Evolutionary conservation across 129 eudicot genomes (phyloP), one percentile per base, ranked within the genome.

Genomic region (Flaveria brownii): DNA sequence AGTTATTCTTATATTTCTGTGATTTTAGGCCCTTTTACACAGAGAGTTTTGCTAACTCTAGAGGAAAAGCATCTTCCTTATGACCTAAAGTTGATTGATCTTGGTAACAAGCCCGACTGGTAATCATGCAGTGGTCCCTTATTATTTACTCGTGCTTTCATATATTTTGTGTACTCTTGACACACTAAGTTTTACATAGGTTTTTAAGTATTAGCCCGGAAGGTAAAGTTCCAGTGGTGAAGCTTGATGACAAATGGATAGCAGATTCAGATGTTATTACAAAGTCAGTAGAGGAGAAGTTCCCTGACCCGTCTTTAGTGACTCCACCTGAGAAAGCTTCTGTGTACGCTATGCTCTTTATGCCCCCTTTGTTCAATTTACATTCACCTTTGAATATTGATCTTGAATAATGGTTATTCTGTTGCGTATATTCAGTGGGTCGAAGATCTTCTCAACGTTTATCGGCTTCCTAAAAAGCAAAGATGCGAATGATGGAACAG

Each of bases 201-300:
- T 87, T 94, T 74, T 70, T 91, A 45, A 81, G 82, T 72, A 22
- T 94, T 26, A 94, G 78, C 76, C 98, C 98, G 0, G 97, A 94
- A 72, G 97, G 98, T 62, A 94, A 89, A 86, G 98, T 91, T 68
- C 98, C 98, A 4, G 71, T 91, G 28, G 54, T 83, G 45, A 93
- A 94, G 86, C 84, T 94, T 52, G 97, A 87, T 36, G 98, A 94
- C 76, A 87, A 94, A 62, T 94, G 98, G 98, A 64, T 88, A 73
- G 81, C 97, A 20, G 98, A 94, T 94, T 94, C 98, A 42, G 98
- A 94, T 91, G 97, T 94, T 62, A 91, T 94, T 86, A 87, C 97
- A 9, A 82, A 91, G 79, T 61, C 86, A 64, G 76, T 94, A 46
- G 98, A 94, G 78, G 93, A 91, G 71, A 94, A 91, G 82, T 91